Percentiles rank a stretch among this genome's conserved stretches.
Conservation (phyloP, 2,329 filamentous ascomycete genomes). For the Clonostachys rhizophaga region DNA sequence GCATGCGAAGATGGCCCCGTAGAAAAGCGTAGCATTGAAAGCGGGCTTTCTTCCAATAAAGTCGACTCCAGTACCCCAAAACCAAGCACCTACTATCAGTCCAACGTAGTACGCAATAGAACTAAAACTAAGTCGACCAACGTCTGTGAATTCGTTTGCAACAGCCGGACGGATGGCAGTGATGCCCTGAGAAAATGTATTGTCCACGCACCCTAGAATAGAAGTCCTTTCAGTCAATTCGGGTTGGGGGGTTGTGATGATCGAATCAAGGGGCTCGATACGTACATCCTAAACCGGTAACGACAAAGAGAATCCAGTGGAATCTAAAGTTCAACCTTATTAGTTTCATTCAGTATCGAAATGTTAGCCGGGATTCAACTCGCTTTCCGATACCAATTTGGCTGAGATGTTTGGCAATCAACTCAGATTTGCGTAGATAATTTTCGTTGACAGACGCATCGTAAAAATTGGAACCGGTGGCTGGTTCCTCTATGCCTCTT, state of each 20-base stretch:
- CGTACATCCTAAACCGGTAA: slow-evolving; percentile 37
- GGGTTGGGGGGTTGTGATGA: slow-evolving; percentile 28
- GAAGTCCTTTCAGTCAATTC: background rate
- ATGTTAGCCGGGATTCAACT: slow-evolving; percentile 1
- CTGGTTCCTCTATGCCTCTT: background rate
- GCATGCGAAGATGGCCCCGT: slow-evolving; percentile 49
- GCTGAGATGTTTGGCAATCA: slow-evolving; percentile 17
- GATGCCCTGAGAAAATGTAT: slow-evolving; percentile 18
- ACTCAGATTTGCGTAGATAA: slow-evolving; percentile 24
- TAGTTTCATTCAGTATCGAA: background rate
- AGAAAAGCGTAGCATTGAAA: slow-evolving; percentile 37
- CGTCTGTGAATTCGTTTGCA: slow-evolving; percentile 24
- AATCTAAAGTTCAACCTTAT: slow-evolving; percentile 11
- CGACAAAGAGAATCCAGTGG: slow-evolving; percentile 36
- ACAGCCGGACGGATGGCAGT: slow-evolving; percentile 23
- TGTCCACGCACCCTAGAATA: background rate
- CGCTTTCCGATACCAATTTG: slow-evolving; percentile 27
- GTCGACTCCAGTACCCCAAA: slow-evolving; percentile 36
- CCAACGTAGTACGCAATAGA: slow-evolving; percentile 30
- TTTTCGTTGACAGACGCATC: slow-evolving; percentile 18
- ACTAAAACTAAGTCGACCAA: slow-evolving; percentile 21
- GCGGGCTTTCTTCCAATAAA: slow-evolving; percentile 34
- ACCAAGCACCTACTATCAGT: slow-evolving; percentile 36
- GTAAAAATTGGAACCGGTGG: slow-evolving; percentile 26
- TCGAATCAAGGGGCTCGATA: slow-evolving; percentile 7